These are phyloP conservation scores for Naematelia encephala DNA, from an alignment of 768 basidiomycete genomes.

Conservation along the genomic window DNA sequence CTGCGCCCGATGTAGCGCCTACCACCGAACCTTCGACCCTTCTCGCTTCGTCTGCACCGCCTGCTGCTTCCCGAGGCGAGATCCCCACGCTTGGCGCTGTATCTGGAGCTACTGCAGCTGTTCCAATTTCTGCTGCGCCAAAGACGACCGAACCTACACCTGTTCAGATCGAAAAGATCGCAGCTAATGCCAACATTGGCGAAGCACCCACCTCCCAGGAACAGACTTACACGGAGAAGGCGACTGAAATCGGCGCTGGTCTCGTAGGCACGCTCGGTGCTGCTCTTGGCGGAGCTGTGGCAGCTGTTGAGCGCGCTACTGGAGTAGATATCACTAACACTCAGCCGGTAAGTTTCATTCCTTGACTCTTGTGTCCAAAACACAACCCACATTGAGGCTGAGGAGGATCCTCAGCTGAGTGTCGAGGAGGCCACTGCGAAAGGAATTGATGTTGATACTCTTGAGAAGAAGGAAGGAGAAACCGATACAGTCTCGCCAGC, in stretches of 20 bases:
- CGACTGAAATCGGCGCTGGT: slow-evolving; percentile 29
- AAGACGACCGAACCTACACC: slow-evolving; percentile 17
- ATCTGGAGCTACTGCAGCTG: slow-evolving; percentile 5
- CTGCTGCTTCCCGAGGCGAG: slow-evolving; percentile 17
- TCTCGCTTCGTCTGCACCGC: slow-evolving; percentile 36
- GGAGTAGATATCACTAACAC: slow-evolving; percentile 44
- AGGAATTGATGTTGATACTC: slow-evolving; percentile 38
- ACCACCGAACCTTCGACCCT: slow-evolving; percentile 29
- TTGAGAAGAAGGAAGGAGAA: slow-evolving; percentile 30
- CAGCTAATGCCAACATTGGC: slow-evolving; percentile 37
- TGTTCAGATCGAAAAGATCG: slow-evolving; percentile 33
- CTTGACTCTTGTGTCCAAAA: too few species aligned
- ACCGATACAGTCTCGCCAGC: slow-evolving; percentile 31
- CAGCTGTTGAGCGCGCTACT: slow-evolving; percentile 43
- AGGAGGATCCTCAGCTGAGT: slow-evolving; percentile 33
- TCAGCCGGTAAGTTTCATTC: slow-evolving; percentile 37
- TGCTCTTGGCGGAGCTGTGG: slow-evolving; percentile 23
- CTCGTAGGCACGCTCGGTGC: slow-evolving; percentile 39
- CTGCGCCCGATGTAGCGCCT: slow-evolving; percentile 19
- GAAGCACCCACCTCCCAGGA: slow-evolving; percentile 23
- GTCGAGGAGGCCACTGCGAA: slow-evolving; percentile 44
- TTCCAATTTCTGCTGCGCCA: slow-evolving; percentile 3
- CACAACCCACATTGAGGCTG: neutral
- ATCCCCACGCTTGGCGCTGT: slow-evolving; percentile 1
- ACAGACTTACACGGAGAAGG: slow-evolving; percentile 24